Base-by-base conservation (phyloP, 495 filamentous ascomycete species). In the Talaromyces proteolyticus region DNA sequence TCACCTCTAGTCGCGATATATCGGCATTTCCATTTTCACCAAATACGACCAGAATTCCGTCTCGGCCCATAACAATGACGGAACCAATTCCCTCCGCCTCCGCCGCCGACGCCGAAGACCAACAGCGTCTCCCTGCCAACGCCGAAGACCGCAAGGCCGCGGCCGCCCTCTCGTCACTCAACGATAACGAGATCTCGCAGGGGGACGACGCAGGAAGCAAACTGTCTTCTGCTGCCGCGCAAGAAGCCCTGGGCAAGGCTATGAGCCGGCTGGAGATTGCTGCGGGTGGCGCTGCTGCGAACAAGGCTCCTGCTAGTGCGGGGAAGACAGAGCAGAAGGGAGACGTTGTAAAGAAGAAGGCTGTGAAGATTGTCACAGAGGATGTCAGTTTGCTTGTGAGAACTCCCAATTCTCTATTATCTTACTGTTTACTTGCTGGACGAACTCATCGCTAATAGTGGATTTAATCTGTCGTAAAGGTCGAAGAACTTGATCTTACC, bases 101-200 rank as follows among this genome's bases (percentile, higher is more conserved):
- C 81, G 68, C 84, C 73, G 52, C 80, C 89, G 39, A 85, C 86
- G 53, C 63, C 79, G 20, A 84, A 88, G 53, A 57, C 77, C 26
- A 83, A 19, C 77, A 80, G 37, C 67, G 78, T 39, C 67, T 79
- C 20, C 81, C 85, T 39, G 71, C 83, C 37, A 82, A 79, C 47
- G 87, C 89, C 53, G 89, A 94, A 68, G 91, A 93, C 70, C 87
- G 89, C 65, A 95, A 93, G 69, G 88, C 91, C 18, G 89, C 89
- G 50, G 89, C 88, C 21, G 91, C 91, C 16, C 82, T 95, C 57
- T 83, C 80, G 53, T 80, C 82, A 49, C 85, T 95, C 47, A 85
- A 91, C 56, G 65, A 78, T 21, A 83, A 82, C 49, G 86, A 85
- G 46, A 61, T 69, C 38, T 44, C 50, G 5, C 47, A 56, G 16